Evolutionary conservation across 2,329 filamentous ascomycete species (phyloP).

Genomic region (Fusarium gaditjirri): DNA sequence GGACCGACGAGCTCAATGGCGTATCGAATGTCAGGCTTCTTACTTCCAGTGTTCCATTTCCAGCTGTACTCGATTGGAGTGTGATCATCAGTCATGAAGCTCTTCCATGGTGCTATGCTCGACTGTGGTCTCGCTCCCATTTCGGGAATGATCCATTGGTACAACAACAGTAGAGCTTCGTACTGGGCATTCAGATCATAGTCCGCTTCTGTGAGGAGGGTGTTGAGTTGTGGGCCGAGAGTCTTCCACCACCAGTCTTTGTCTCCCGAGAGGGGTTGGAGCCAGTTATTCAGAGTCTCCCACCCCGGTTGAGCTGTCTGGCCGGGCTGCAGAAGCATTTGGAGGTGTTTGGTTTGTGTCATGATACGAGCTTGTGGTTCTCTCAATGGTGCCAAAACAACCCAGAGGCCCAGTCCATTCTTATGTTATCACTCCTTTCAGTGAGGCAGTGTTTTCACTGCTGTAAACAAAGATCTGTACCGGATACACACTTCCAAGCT

Average conservation of each 20-base stretch:
- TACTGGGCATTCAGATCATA: neutral
- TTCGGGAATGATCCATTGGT: neutral
- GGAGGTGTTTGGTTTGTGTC: neutral
- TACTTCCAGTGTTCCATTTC: neutral
- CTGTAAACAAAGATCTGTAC: neutral
- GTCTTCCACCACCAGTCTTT: constrained; percentile 1
- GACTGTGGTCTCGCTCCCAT: neutral
- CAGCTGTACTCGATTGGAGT: constrained; percentile 3
- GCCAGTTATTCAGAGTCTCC: neutral
- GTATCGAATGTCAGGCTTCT: constrained; percentile 2
- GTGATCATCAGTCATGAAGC: constrained; percentile 7
- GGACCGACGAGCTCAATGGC: neutral
- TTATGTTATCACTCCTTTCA: neutral
- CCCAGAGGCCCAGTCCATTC: neutral
- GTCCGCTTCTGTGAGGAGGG: neutral
- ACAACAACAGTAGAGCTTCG: neutral
- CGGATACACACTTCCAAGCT: neutral
- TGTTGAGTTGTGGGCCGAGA: neutral
- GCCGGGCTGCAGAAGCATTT: neutral
- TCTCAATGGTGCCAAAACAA: fast-evolving
- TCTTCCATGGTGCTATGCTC: neutral
- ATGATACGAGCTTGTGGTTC: neutral
- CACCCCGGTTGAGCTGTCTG: neutral
- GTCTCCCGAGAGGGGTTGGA: neutral
- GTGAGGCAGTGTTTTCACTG: neutral